Conservation (phyloP, 2,329 filamentous ascomycete species). For the Colletotrichum lini region DNA sequence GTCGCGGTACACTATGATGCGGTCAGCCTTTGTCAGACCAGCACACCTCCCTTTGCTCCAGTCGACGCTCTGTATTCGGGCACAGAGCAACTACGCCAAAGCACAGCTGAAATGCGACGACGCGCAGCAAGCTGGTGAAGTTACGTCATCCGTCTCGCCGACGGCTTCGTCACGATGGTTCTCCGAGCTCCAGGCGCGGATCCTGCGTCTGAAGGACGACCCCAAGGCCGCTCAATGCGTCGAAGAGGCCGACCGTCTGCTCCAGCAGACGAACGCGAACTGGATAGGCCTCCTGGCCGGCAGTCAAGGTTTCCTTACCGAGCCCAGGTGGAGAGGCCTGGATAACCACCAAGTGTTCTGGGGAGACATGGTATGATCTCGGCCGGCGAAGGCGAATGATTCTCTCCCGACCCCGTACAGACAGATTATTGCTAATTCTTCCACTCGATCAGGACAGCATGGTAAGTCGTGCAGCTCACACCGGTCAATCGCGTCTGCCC, state of each 20-base stretch:
- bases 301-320: neutral
- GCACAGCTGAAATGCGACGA: neutral
- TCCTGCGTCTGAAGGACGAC: neutral
- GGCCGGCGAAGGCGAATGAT: neutral
- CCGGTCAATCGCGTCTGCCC: too few species aligned
- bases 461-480: neutral
- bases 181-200: neutral
- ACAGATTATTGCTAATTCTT: neutral
- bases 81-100: neutral
- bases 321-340: neutral
- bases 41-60: too few species aligned
- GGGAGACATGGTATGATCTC: neutral
- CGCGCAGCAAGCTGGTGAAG: neutral
- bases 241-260: neutral
- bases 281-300: neutral
- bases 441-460: neutral
- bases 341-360: slow-evolving; percentile 1
- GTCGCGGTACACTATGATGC: too few species aligned
- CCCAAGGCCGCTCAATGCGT: neutral
- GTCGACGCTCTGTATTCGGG: neutral
- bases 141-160: neutral
- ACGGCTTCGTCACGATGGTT: neutral
- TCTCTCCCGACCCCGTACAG: neutral
- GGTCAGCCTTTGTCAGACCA: too few species aligned
- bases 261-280: neutral